These are phyloP conservation scores for Echium plantagineum DNA, from an alignment of 257 asterid genomes.

Conservation along the genomic window DNA sequence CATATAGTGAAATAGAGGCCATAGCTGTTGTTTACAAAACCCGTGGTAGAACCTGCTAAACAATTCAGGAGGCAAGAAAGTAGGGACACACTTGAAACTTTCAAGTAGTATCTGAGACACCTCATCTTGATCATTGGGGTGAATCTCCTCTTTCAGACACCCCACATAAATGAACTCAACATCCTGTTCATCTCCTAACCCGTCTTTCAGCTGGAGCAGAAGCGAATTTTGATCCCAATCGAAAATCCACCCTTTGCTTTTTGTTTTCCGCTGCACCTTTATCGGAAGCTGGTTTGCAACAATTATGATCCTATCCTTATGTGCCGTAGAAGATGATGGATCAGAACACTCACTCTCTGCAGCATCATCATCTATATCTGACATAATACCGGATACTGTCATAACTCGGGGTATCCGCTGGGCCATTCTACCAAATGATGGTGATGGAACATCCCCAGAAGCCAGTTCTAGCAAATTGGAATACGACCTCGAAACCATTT, in stretches of 20 bases:
- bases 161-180: conserved; percentile 74
- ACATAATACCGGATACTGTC: conserved; percentile 80
- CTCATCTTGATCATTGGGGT: conserved; percentile 75
- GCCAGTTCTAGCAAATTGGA: conserved; percentile 78
- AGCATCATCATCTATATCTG: conserved; percentile 62
- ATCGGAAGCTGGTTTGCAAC: conserved; percentile 88
- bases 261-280: conserved; percentile 44
- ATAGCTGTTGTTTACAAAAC: conserved; percentile 71
- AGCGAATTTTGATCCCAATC: conserved; percentile 78
- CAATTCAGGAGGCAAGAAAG: conserved; percentile 67
- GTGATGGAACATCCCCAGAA: conserved; percentile 70
- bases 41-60: conserved; percentile 65
- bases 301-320: conserved; percentile 57
- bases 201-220: conserved; percentile 66
- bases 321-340: conserved; percentile 61
- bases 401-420: conserved; percentile 69
- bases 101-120: conserved; percentile 77
- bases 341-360: conserved; percentile 53
- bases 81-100: conserved; percentile 68
- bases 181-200: conserved; percentile 49
- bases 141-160: conserved; percentile 76
- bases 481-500: conserved; percentile 82
- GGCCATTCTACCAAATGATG: conserved; percentile 49
- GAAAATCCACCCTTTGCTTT: conserved; percentile 52
- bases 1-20: conserved; percentile 92